A percentile compares a stretch with the other conserved stretches of the same genome.
Conservation (phyloP, 257 asterid species). For the Solanum peruvianum region DNA sequence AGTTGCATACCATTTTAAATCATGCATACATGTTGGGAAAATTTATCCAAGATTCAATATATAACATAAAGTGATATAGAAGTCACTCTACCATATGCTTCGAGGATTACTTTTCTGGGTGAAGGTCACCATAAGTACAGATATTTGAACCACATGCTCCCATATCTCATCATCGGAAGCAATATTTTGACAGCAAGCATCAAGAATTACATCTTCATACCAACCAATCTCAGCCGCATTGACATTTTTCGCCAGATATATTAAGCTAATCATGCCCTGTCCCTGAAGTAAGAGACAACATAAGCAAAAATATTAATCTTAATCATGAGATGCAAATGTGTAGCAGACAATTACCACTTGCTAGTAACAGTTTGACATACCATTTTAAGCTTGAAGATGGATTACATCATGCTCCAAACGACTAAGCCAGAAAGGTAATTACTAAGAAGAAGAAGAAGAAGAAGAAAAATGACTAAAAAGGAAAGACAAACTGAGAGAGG, state of each 20-base stretch:
- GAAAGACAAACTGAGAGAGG: background rate
- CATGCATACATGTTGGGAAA: background rate
- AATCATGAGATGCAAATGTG: background rate
- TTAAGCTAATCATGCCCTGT: constrained; percentile 87
- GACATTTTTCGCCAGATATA: constrained; percentile 51
- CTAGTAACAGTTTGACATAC: background rate
- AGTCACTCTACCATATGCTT: constrained; percentile 57
- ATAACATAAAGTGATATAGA: background rate
- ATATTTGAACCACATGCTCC: constrained; percentile 72
- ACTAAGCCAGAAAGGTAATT: background rate
- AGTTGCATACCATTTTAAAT: background rate
- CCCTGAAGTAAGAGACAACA: constrained; percentile 31
- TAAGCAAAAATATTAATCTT: background rate
- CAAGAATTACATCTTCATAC: constrained; percentile 77
- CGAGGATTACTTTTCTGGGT: constrained; percentile 76
- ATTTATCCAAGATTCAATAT: background rate
- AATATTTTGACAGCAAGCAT: constrained; percentile 83
- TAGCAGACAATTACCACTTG: background rate
- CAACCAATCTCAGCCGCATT: constrained; percentile 65
- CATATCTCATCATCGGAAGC: constrained; percentile 82
- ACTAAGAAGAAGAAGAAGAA: background rate
- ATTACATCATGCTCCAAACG: background rate
- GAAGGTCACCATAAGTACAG: constrained; percentile 58
- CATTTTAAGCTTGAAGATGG: background rate
- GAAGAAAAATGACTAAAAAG: background rate